Conservation (phyloP, 352 stramenopile genomes). For the Phytophthora pseudosyringae region DNA sequence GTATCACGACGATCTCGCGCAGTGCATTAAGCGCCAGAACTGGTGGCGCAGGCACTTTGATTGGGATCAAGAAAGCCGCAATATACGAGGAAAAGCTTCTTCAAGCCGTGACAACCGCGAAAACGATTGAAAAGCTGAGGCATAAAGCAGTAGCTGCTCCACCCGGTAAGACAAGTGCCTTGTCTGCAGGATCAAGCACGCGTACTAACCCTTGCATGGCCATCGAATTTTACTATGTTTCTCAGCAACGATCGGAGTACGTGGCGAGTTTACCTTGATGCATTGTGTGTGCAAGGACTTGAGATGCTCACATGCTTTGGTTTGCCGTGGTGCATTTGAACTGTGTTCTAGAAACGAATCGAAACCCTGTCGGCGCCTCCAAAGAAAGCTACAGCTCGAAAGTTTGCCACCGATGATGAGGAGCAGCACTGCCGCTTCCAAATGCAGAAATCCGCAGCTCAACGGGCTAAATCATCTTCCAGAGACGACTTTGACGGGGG, state of each 20-base stretch:
- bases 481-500: constrained; percentile 43
- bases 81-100: constrained; percentile 70
- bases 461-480: constrained; percentile 24
- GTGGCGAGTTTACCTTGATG: constrained; percentile 4
- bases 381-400: constrained; percentile 44
- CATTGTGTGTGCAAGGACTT: not conserved
- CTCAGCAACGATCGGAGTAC: constrained; percentile 37
- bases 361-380: constrained; percentile 62
- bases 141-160: constrained; percentile 49
- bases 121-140: constrained; percentile 58
- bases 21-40: constrained; percentile 26
- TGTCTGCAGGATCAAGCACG: not conserved
- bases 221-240: not conserved
- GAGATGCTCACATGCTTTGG: constrained; percentile 2
- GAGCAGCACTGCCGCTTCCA: constrained; percentile 78
- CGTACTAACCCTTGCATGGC: constrained; percentile 5
- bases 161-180: constrained; percentile 43
- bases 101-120: constrained; percentile 47
- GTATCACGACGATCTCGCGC: constrained; percentile 69
- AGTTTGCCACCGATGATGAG: constrained; percentile 79
- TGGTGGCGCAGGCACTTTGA: constrained; percentile 40
- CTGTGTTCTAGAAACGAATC: constrained; percentile 59
- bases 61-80: constrained; percentile 59
- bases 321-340: not conserved
- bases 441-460: constrained; percentile 27